These are phyloP conservation scores for Diaporthe sp. DNA, from an alignment of 2,329 filamentous ascomycete species.

Conservation along the genomic window DNA sequence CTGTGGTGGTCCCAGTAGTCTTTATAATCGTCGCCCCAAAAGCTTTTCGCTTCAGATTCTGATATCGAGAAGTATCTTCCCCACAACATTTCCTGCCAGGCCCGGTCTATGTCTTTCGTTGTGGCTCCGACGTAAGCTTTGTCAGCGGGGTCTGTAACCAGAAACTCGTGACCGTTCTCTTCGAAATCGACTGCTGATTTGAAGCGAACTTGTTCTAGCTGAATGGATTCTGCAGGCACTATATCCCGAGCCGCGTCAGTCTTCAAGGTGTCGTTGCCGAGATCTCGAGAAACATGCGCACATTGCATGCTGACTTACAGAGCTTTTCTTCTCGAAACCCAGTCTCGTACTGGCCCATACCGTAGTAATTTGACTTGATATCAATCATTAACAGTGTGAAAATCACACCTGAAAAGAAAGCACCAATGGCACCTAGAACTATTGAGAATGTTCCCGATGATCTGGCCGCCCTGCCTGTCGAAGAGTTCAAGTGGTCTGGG, in stretches of 20 bases:
- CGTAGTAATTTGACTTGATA: neutral
- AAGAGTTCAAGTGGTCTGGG: neutral
- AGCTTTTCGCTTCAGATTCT: neutral
- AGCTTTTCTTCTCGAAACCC: conserved; percentile 2
- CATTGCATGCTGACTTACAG: neutral
- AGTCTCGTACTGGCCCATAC: neutral
- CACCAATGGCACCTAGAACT: neutral
- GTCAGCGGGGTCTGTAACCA: neutral
- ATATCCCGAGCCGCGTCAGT: neutral
- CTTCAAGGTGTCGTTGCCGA: too few species aligned
- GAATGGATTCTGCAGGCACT: neutral
- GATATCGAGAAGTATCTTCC: conserved; percentile 4
- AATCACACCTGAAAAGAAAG: neutral
- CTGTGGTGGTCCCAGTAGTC: conserved; percentile 12
- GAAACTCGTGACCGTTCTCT: neutral
- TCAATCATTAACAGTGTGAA: neutral
- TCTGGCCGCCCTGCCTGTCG: neutral
- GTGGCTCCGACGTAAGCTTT: neutral
- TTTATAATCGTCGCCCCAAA: neutral
- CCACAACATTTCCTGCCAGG: conserved; percentile 4
- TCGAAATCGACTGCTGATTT: conserved; percentile 6
- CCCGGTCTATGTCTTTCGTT: neutral
- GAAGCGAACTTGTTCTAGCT: conserved; percentile 7
- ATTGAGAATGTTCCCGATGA: neutral
- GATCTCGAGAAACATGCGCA: neutral